These are phyloP conservation scores for Rhexocercosporidium sp. DNA, from an alignment of 2,329 filamentous ascomycete genomes.

Conservation along the genomic window DNA sequence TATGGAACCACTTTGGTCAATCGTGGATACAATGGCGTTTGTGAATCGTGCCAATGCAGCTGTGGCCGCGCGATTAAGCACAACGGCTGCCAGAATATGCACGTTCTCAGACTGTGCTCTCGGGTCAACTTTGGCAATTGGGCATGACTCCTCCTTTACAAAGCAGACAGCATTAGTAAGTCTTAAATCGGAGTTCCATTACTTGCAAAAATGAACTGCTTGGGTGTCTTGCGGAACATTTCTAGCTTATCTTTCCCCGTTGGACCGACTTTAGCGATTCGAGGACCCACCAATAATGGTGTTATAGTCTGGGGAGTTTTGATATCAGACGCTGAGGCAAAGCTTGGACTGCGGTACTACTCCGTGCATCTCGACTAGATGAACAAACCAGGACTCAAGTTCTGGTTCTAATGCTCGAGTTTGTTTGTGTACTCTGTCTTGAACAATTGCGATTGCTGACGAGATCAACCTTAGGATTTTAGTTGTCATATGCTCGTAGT, in stretches of 20 bases:
- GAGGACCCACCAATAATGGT: background rate
- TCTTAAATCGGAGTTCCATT: background rate
- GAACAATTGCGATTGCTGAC: too few species aligned
- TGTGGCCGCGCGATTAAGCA: background rate
- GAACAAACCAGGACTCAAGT: background rate
- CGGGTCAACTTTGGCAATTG: background rate
- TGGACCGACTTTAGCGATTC: background rate
- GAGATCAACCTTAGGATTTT: too few species aligned
- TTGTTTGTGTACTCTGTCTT: too few species aligned
- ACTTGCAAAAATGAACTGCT: background rate
- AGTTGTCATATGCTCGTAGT: too few species aligned
- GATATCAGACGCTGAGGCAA: background rate
- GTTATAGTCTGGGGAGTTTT: background rate
- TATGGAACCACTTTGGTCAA: background rate
- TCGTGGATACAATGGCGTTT: background rate
- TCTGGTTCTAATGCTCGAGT: too few species aligned
- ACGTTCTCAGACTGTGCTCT: too few species aligned
- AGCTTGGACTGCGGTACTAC: background rate
- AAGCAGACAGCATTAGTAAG: background rate
- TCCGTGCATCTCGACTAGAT: background rate
- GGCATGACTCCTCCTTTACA: background rate
- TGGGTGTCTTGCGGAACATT: background rate
- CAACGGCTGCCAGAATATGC: background rate
- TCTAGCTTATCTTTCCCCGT: too few species aligned
- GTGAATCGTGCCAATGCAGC: background rate